Evolutionary conservation across 257 asterid genomes (phyloP).

Genomic region (Leptodermis oblonga): DNA sequence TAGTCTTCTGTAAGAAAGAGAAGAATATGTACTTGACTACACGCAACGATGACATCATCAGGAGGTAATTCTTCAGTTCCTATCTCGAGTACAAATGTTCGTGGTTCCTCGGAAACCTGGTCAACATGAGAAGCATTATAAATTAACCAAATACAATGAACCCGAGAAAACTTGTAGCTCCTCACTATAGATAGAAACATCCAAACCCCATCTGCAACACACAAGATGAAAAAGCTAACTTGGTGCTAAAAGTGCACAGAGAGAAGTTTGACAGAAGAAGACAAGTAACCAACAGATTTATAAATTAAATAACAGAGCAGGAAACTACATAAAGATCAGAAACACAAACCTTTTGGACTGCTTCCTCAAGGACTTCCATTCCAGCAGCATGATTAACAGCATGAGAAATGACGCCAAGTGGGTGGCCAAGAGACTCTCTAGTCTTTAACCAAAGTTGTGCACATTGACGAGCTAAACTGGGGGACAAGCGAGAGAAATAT

Average conservation of each 20-base stretch:
- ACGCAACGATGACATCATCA: conserved; percentile 66
- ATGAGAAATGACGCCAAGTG: conserved; percentile 64
- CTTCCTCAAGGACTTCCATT: conserved; percentile 58
- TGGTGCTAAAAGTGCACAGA: not conserved
- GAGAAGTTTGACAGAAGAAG: too few relatives aligned
- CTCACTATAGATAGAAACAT: not conserved
- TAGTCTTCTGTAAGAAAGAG: not conserved
- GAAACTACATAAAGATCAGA: conserved; percentile 2
- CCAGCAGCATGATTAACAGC: conserved; percentile 37
- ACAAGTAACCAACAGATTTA: not conserved
- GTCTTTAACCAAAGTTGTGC: conserved; percentile 92
- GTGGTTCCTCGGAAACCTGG: conserved; percentile 65
- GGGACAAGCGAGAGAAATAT: conserved; percentile 16
- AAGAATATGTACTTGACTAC: conserved; percentile 57
- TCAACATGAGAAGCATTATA: conserved; percentile 20
- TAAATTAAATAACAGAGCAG: not conserved
- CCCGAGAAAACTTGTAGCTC: not conserved
- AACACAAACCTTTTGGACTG: conserved; percentile 52
- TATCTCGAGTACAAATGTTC: conserved; percentile 73
- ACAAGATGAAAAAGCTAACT: not conserved
- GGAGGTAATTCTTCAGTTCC: conserved; percentile 98
- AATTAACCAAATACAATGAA: too few relatives aligned
- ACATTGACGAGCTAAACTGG: conserved; percentile 95
- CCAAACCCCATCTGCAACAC: not conserved
- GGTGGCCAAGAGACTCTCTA: conserved; percentile 90